Evolutionary conservation across 1,139 yeast species (phyloP), one percentile per base, ranked within the genome.

Genomic region (Blastobotrys capitulatus): DNA sequence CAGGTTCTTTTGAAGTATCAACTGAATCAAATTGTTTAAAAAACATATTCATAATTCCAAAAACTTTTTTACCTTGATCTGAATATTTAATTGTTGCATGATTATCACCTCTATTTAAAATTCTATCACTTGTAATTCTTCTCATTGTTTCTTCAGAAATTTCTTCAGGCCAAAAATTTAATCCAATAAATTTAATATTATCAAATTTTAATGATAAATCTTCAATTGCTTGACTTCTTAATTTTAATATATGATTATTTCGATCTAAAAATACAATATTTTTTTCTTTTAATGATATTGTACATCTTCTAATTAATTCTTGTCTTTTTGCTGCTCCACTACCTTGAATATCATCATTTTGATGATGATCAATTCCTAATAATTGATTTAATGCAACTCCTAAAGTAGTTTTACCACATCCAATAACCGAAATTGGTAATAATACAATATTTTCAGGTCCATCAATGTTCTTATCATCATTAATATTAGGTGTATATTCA

Each of bases 371-470:
- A 85, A 95, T 83, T 0, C 71, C 68, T 0, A 84, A 80, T 26
- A 90, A 62, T 9, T 74, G 63, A 0, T 64, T 58, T 41, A 92
- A 68, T 0, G 92, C 82, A 43, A 77, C 66, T 3, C 88, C 79
- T 0, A 87, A 78, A 0, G 97, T 88, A 0, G 97, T 89, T 63
- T 94, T 94, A 8, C 99, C 99, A 65, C 97, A 88, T 0, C 97
- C 98, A 46, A 92, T 78, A 0, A 96, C 88, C 0, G 97, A 89
- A 13, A 90, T 80, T 0, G 97, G 94, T 1, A 89, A 77, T 1
- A 94, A 60, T 0, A 86, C 76, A 60, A 79, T 87, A 60, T 80
- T 81, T 10, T 69, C 66, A 1, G 38, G 46, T 38, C 42, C 7
- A 34, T 27, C 9, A 26, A n/a, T n/a, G n/a, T n/a, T n/a, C n/a